A percentile compares a stretch with the other conserved stretches of the same genome.
Conservation (phyloP, 768 basidiomycete genomes). For the Coprinopsis cinerea region DNA sequence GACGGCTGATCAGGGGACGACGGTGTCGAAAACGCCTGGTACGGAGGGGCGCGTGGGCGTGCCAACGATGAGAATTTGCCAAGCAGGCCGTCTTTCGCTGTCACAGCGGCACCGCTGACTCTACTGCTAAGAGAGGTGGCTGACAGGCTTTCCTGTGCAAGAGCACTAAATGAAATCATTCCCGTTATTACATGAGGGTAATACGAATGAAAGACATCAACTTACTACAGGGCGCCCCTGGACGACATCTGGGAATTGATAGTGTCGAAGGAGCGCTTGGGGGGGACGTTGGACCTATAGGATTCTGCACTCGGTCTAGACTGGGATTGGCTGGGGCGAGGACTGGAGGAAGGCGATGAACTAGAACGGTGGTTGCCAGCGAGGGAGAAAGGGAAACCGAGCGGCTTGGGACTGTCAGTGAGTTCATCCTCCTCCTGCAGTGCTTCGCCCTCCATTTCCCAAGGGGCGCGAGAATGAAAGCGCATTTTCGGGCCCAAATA, state of each 20-base stretch:
- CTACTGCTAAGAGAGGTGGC: conserved; percentile 45
- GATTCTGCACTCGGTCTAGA: conserved; percentile 64
- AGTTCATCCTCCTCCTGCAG: conserved; percentile 43
- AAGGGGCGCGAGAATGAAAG: conserved; percentile 76
- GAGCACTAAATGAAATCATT: conserved; percentile 32
- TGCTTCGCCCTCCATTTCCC: conserved; percentile 58
- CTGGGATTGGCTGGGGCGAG: conserved; percentile 26
- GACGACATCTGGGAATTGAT: conserved; percentile 43
- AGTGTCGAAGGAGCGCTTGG: conserved; percentile 57
- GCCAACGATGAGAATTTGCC: conserved; percentile 37
- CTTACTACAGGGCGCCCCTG: conserved; percentile 57
- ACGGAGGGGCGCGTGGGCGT: conserved; percentile 29
- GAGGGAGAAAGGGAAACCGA: conserved; percentile 17
- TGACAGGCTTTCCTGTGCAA: conserved; percentile 58
- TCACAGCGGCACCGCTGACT: conserved; percentile 22
- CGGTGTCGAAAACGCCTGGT: conserved; percentile 23
- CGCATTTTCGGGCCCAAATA: conserved; percentile 79
- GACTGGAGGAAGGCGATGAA: conserved; percentile 40
- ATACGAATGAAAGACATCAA: conserved; percentile 15
- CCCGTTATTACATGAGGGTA: conserved; percentile 7
- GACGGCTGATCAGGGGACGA: conserved; percentile 24
- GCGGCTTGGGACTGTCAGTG: conserved; percentile 28
- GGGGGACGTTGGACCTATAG: conserved; percentile 40
- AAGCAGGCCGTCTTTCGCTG: conserved; percentile 30
- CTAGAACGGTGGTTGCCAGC: conserved; percentile 27